These are phyloP conservation scores for Paralagenidium karlingii DNA, from an alignment of 352 stramenopile species.

Conservation along the genomic window DNA sequence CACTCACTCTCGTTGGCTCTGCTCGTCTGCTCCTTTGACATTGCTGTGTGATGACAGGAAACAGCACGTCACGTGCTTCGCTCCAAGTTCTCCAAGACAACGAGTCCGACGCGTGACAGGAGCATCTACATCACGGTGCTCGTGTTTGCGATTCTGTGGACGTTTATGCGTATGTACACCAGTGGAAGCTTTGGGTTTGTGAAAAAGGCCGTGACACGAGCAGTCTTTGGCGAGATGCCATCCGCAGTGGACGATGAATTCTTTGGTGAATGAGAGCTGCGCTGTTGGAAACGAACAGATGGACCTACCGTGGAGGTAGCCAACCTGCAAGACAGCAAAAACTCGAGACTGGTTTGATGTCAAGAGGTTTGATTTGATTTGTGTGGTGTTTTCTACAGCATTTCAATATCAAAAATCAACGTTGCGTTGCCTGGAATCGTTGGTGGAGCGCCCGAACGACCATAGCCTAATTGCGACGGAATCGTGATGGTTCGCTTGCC, in stretches of 20 bases:
- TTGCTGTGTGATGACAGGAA: conserved; percentile 7
- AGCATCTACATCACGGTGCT: conserved; percentile 47
- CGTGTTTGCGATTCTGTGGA: conserved; percentile 47
- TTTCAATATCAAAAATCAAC: conserved; percentile 91
- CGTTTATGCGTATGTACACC: conserved; percentile 50
- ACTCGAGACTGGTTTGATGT: no score
- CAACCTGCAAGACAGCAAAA: no score
- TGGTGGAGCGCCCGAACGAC: conserved; percentile 57
- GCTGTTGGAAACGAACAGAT: no score
- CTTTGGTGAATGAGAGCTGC: no score
- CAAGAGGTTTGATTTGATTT: not conserved
- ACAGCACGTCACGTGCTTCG: conserved; percentile 52
- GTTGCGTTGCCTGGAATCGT: conserved; percentile 86
- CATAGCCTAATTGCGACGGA: conserved; percentile 91
- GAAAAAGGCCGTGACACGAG: not conserved
- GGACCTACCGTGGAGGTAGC: no score
- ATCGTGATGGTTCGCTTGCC: conserved; percentile 91
- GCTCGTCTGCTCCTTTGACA: not conserved
- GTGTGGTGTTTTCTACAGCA: conserved; percentile 38
- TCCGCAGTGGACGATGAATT: no score
- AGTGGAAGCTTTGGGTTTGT: conserved; percentile 32
- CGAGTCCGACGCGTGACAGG: conserved; percentile 5
- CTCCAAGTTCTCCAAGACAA: conserved; percentile 27
- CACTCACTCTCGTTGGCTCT: not conserved
- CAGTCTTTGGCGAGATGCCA: no score